phyloP scores from a whole-genome alignment of 192 early-diverging fungal species.

The Backusella macrospora region DNA sequence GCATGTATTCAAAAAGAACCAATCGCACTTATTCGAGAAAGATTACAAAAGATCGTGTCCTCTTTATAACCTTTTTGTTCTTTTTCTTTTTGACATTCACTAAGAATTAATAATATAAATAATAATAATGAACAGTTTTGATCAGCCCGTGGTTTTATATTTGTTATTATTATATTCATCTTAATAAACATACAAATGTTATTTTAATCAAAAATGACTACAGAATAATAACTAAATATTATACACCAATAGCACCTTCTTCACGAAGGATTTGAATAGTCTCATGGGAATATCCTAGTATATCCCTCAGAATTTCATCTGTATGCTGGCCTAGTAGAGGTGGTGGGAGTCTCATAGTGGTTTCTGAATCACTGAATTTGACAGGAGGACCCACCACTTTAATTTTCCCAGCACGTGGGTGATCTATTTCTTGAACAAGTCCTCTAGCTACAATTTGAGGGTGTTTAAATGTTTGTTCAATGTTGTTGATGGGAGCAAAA shows the following conservation, averaged over 20 bases:
- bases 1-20: slow-evolving; percentile 16
- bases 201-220: no score
- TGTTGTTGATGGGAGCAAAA: slow-evolving; percentile 81
- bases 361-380: slow-evolving; percentile 70
- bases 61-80: background rate
- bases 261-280: slow-evolving; percentile 53
- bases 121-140: no score
- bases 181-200: no score
- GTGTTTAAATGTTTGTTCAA: slow-evolving; percentile 80
- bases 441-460: slow-evolving; percentile 68
- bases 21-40: slow-evolving; percentile 21
- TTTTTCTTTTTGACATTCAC: no score
- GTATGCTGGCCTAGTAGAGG: slow-evolving; percentile 90
- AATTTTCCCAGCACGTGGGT: slow-evolving; percentile 79
- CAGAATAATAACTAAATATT: background rate
- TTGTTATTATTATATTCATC: no score
- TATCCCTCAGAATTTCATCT: slow-evolving; percentile 62
- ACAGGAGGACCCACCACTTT: slow-evolving; percentile 76
- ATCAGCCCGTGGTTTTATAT: no score
- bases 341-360: slow-evolving; percentile 74
- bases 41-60: slow-evolving; percentile 3
- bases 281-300: slow-evolving; percentile 64
- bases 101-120: no score
- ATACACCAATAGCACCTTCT: slow-evolving; percentile 42
- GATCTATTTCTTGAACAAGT: slow-evolving; percentile 81